A percentile compares a stretch with the other conserved stretches of the same genome.
These are phyloP conservation scores for Aureobasidium leucospermi DNA, from an alignment of 2,329 filamentous ascomycete species.

Conservation along the genomic window DNA sequence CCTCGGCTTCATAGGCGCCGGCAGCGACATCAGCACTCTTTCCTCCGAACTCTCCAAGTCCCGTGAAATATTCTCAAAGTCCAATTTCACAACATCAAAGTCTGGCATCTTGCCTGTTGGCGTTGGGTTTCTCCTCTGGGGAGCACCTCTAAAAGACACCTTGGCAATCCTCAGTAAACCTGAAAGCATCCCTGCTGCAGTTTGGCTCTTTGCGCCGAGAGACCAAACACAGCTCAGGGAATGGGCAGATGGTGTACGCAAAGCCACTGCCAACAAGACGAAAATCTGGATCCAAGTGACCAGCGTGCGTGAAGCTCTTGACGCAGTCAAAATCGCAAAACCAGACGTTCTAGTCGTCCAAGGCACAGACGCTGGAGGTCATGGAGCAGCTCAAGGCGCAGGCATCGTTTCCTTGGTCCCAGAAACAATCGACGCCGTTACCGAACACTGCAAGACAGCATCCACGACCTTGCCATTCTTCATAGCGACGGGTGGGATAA, in stretches of 20 bases:
- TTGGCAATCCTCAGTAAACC: slow-evolving; percentile 43
- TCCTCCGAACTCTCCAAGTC: slow-evolving; percentile 22
- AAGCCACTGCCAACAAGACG: slow-evolving; percentile 28
- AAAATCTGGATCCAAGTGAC: slow-evolving; percentile 56
- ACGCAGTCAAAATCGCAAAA: slow-evolving; percentile 37
- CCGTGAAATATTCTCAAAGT: slow-evolving; percentile 18
- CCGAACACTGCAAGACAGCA: slow-evolving; percentile 17
- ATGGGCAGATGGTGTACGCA: slow-evolving; percentile 27
- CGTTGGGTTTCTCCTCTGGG: slow-evolving; percentile 54
- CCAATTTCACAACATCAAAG: not conserved
- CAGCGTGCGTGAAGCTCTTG: slow-evolving; percentile 49
- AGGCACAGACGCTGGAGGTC: slow-evolving; percentile 58
- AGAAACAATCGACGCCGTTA: slow-evolving; percentile 46
- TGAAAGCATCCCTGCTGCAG: slow-evolving; percentile 48
- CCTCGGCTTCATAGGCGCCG: slow-evolving; percentile 36
- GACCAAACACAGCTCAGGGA: slow-evolving; percentile 31
- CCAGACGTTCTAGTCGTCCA: slow-evolving; percentile 56
- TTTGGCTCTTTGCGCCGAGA: slow-evolving; percentile 60
- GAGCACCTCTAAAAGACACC: slow-evolving; percentile 33
- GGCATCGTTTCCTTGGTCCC: slow-evolving; percentile 52
- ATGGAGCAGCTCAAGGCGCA: slow-evolving; percentile 50
- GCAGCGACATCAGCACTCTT: slow-evolving; percentile 29
- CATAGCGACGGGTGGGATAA: slow-evolving; percentile 51
- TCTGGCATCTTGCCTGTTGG: slow-evolving; percentile 42
- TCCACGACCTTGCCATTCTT: slow-evolving; percentile 25